These are phyloP conservation scores for Papilionanthe hybrid DNA, from an alignment of 116 monocot species.

Conservation along the genomic window DNA sequence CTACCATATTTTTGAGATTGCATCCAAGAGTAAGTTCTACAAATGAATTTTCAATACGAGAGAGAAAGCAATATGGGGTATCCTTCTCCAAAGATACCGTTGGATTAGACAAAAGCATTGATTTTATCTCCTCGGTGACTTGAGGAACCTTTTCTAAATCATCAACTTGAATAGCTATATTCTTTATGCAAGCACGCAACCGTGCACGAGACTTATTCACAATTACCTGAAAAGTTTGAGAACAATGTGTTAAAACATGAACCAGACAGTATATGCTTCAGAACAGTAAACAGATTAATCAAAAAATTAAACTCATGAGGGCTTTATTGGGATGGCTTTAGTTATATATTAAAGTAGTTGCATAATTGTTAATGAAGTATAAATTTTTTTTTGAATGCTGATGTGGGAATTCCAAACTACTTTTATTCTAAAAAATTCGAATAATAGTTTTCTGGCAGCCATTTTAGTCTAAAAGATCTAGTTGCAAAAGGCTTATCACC, in stretches of 20 bases:
- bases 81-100: conserved; percentile 54
- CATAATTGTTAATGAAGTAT: too few relatives aligned
- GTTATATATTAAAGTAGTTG: too few relatives aligned
- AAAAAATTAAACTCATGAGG: neutral
- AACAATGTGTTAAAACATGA: neutral
- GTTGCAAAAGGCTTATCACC: too few relatives aligned
- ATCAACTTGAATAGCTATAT: conserved; percentile 49
- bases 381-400: too few relatives aligned
- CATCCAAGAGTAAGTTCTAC: conserved; percentile 80
- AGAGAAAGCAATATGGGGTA: conserved; percentile 81
- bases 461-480: too few relatives aligned
- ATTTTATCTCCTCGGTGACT: conserved; percentile 57
- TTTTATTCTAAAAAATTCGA: too few relatives aligned
- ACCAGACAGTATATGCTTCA: neutral
- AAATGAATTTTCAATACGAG: conserved; percentile 57
- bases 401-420: too few relatives aligned
- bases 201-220: conserved; percentile 84
- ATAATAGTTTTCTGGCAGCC: too few relatives aligned
- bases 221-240: conserved; percentile 55
- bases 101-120: conserved; percentile 51
- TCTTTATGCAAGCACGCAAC: conserved; percentile 46
- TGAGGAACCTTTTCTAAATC: conserved; percentile 74
- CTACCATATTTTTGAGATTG: conserved; percentile 75
- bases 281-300: neutral
- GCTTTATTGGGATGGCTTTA: too few relatives aligned